Evolutionary conservation across 495 filamentous ascomycete species (phyloP).

Genomic region (Neurospora hispaniola): DNA sequence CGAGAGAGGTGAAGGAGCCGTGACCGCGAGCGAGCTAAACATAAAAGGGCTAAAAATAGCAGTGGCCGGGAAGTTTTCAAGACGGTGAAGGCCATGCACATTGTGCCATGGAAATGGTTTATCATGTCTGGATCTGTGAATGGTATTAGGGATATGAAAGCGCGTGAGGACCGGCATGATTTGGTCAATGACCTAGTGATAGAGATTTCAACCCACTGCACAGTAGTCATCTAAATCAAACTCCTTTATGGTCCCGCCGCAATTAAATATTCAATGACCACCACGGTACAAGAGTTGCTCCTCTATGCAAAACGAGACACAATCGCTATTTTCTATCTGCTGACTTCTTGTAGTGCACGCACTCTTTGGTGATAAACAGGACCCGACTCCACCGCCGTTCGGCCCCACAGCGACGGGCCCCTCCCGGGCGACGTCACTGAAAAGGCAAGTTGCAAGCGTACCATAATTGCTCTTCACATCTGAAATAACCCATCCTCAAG

Average conservation of each 20-base stretch:
- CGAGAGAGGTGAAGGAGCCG: not conserved
- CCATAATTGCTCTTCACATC: not conserved
- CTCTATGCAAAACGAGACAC: not conserved
- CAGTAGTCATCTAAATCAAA: not conserved
- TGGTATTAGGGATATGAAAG: not conserved
- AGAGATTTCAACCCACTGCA: not conserved
- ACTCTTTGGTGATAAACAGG: not conserved
- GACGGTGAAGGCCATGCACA: not conserved
- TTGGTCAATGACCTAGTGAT: not conserved
- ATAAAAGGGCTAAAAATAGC: not conserved
- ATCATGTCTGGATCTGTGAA: not conserved
- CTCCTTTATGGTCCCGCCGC: not conserved
- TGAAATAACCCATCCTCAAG: not conserved
- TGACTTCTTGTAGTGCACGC: not conserved
- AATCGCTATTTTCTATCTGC: not conserved
- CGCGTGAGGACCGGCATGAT: not conserved
- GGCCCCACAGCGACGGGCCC: too few species aligned
- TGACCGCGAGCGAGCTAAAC: not conserved
- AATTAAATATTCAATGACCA: not conserved
- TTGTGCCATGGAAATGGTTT: not conserved
- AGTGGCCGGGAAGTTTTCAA: not conserved
- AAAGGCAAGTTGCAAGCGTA: not conserved
- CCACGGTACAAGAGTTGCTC: fast-evolving
- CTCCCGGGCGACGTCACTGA: not conserved
- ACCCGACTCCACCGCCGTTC: not conserved